Evolutionary conservation across 1,139 yeast species (phyloP).

Genomic region (Kluyveromyces sp.): DNA sequence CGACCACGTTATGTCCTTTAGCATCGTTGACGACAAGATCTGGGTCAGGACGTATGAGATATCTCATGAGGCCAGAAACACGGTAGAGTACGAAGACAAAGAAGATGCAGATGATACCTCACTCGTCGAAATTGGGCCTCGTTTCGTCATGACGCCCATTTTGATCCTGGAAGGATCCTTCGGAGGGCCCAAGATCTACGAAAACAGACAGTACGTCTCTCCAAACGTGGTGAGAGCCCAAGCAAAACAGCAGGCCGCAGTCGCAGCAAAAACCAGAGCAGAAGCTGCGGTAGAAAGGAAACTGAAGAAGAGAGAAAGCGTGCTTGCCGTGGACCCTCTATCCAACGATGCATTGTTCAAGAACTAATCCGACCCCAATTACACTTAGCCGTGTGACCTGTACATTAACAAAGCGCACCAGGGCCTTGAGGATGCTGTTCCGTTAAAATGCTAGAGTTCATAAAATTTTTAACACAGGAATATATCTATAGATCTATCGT

Average conservation of each 20-base stretch:
- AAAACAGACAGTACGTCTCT: slow-evolving; percentile 91
- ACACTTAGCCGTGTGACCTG: too few relatives aligned
- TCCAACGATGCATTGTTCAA: slow-evolving; percentile 74
- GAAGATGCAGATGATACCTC: slow-evolving; percentile 47
- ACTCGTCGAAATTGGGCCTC: slow-evolving; percentile 92
- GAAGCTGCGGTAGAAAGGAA: slow-evolving; percentile 75
- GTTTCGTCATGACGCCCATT: slow-evolving; percentile 88
- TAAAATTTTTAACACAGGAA: neutral
- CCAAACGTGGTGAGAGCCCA: slow-evolving; percentile 96
- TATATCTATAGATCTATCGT: neutral
- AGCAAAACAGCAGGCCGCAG: slow-evolving; percentile 70
- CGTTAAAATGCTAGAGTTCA: neutral
- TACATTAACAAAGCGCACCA: too few relatives aligned
- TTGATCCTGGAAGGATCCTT: slow-evolving; percentile 93
- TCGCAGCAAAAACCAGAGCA: slow-evolving; percentile 68
- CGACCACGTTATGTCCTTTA: slow-evolving; percentile 91
- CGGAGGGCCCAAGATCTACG: slow-evolving; percentile 96
- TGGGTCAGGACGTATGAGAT: slow-evolving; percentile 97
- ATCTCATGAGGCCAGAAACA: slow-evolving; percentile 54
- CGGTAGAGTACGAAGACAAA: slow-evolving; percentile 42
- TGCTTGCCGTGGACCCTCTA: slow-evolving; percentile 74
- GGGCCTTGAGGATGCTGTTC: neutral
- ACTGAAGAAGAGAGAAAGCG: slow-evolving; percentile 66
- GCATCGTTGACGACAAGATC: slow-evolving; percentile 85
- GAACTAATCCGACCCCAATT: slow-evolving; percentile 28